A percentile compares a stretch with the other conserved stretches of the same genome.
phyloP scores from a whole-genome alignment of 1,139 yeast species.

The Sugiyamaella pinicola region DNA sequence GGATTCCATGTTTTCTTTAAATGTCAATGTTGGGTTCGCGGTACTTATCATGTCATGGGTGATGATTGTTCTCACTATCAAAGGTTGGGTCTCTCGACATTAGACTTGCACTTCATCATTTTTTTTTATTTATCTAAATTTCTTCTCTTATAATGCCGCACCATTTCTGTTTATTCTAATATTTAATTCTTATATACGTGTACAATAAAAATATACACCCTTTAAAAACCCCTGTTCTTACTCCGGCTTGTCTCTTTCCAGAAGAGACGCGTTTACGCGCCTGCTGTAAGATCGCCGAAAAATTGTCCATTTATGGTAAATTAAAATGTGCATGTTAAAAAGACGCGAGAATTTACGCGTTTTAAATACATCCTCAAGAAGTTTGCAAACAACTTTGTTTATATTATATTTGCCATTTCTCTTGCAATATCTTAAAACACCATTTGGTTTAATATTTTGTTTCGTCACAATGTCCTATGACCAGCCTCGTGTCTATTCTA shows the following conservation, averaged over 20 bases:
- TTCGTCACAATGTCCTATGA: slow-evolving; percentile 55
- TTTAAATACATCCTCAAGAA: not conserved
- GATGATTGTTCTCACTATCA: slow-evolving; percentile 69
- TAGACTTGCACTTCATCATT: not conserved
- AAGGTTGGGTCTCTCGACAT: slow-evolving; percentile 32
- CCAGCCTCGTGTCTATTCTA: slow-evolving; percentile 76
- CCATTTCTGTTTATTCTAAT: not conserved
- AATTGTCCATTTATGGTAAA: not conserved
- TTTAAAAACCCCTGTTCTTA: too few relatives aligned
- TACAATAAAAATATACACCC: slow-evolving; percentile 2
- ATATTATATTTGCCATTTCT: not conserved
- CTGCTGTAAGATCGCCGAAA: not conserved
- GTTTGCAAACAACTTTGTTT: not conserved
- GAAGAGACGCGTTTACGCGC: not conserved
- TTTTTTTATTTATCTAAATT: slow-evolving; percentile 8
- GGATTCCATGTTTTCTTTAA: slow-evolving; percentile 87
- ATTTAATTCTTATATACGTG: not conserved
- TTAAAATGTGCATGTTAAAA: not conserved
- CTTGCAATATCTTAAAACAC: not conserved
- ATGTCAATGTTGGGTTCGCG: slow-evolving; percentile 76
- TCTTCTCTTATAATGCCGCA: not conserved
- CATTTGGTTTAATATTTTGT: not conserved
- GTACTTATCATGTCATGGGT: slow-evolving; percentile 91
- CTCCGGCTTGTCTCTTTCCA: not conserved
- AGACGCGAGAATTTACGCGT: not conserved